Evolutionary conservation across 441 rosid genomes (phyloP).

Genomic region (Mallotus repandus): DNA sequence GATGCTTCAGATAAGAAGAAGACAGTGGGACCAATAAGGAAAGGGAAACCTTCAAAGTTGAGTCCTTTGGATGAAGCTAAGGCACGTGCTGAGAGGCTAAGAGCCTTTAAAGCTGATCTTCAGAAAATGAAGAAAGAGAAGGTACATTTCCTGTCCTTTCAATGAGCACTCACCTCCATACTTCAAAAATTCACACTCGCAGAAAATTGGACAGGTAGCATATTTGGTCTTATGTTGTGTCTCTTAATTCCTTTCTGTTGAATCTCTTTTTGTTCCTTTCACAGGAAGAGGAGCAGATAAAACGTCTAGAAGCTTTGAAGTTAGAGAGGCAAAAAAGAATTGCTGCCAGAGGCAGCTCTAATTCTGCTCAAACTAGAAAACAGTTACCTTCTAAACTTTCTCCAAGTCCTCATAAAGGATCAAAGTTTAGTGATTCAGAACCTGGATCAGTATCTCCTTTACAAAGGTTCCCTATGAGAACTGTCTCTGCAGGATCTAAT

Average conservation of each 20-base stretch:
- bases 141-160: slow-evolving; percentile 38
- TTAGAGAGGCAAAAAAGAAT: slow-evolving; percentile 92
- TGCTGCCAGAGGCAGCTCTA: slow-evolving; percentile 65
- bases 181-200: slow-evolving; percentile 7
- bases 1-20: slow-evolving; percentile 61
- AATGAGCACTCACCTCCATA: background rate
- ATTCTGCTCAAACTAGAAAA: slow-evolving; percentile 52
- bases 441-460: slow-evolving; percentile 78
- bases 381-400: slow-evolving; percentile 60
- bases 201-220: background rate
- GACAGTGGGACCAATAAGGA: slow-evolving; percentile 72
- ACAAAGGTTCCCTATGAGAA: slow-evolving; percentile 51
- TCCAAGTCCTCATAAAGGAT: slow-evolving; percentile 60
- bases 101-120: slow-evolving; percentile 86
- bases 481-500: slow-evolving; percentile 49
- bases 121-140: slow-evolving; percentile 92
- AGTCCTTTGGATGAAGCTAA: slow-evolving; percentile 91
- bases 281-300: slow-evolving; percentile 80
- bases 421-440: slow-evolving; percentile 83
- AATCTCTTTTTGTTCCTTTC: slow-evolving; percentile 12
- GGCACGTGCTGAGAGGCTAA: slow-evolving; percentile 91
- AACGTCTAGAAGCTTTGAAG: slow-evolving; percentile 81
- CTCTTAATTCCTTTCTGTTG: background rate
- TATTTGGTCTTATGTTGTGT: background rate
- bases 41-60: slow-evolving; percentile 73